Base-by-base conservation (phyloP, 2,329 filamentous ascomycete genomes). In the Fusarium nisikadoi region DNA sequence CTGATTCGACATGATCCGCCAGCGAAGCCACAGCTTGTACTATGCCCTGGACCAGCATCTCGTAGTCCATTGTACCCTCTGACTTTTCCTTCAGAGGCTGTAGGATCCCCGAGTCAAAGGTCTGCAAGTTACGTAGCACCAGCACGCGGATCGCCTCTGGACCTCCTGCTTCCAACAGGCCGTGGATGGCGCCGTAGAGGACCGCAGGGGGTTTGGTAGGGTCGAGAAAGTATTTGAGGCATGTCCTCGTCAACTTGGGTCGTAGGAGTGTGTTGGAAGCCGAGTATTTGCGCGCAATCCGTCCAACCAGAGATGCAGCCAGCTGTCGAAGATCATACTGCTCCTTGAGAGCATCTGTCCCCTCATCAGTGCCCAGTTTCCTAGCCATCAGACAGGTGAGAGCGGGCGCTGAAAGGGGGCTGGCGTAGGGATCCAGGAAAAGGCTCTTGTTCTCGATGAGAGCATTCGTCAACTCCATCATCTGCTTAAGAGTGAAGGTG, bases 201-300 rank as follows among this genome's bases (percentile, higher is more conserved):
- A 95, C 92, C 4, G 93, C 90, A 0, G 94, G 89, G 0, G 94
- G 91, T 78, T 95, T 94, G 46, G 91, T 90, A 0, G 94, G 93
- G 77, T 98, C 95, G 35, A 99, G 88, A 81, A 98, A 95, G 77
- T 93, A 91, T 83, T 97, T 97, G 38, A 98, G 88, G 78, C 94
- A 98, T 0, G 95, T 96, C n/a, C 96, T 89, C 8, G 94, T 95
- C 35, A 99, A 91, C 71, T 97, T 93, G 5, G 95, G 92, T 63
- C 94, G 94, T 31, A 98, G 89, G 19, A 94, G 92, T 46, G 93
- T 91, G 64, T 95, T 97, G 8, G 91, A 92, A 31, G 91, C 88
- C 10, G 92, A 91, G 83, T 97, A 98, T 77, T 95, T 95, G 70
- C 88, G 88, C 8, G 93, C 91, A 42, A 99, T 93, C 39, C 90